Evolutionary conservation across 1,284 basidiomycete species (phyloP), one percentile per base, ranked within the genome.

Genomic region (Coniferiporia sulphurascens): DNA sequence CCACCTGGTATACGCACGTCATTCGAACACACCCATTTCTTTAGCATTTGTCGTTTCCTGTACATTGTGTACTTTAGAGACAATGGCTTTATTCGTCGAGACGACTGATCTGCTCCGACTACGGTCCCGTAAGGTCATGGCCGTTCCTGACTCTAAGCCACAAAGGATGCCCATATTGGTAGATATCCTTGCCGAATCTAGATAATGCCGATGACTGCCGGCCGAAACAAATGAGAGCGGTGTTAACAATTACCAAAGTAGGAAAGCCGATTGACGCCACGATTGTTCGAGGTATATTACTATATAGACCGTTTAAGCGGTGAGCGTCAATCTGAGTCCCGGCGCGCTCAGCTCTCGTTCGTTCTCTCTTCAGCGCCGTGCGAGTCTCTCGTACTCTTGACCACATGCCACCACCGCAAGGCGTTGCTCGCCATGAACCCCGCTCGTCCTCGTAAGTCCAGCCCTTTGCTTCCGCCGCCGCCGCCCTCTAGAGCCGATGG

Each of bases 31-130:
- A 38, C 49, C 51, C 38, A 22, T 22, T 51, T 21, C 34, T 27
- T 27, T 27, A 27, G 48, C 49, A 56, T 45, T 52, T 56, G 49
- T 60, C 27, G 43, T 38, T 56, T 52, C 45, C 35, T 49, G 59
- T 56, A 50, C 59, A 60, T 56, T 52, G 43, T 60, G 59, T 60
- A 60, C 32, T 41, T 34, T 60, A 60, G 59, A 60, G n/a, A 55
- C 21, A 55, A 55, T 55, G 53, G 41, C 44, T 45, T 45, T 38
- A 38, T 48, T 48, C 55, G 55, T 56, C 32, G 19, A 45, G 9
- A 53, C 41, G 27, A 17, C 36, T 41, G 21, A 43, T 43, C n/a
- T 43, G 3, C 7, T 12, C 10, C 41, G 41, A 2, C 36, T 41
- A n/a, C n/a, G n/a, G n/a, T n/a, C n/a, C n/a, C n/a, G n/a, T n/a